Base-by-base conservation (phyloP, 192 early-diverging fungal genomes). In the Diversispora epigaea region DNA sequence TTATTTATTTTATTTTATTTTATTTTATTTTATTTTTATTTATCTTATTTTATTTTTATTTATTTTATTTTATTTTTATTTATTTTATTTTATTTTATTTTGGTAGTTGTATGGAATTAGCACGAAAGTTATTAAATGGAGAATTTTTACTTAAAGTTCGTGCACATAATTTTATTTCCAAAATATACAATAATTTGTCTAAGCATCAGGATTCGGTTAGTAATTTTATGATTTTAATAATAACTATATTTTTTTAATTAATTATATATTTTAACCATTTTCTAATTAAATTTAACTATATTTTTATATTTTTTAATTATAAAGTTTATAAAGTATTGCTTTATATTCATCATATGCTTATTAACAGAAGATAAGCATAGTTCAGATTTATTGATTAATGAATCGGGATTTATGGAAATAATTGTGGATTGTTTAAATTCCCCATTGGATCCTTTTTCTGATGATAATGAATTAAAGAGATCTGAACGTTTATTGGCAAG, bases 301-400 rank as follows among this genome's bases (percentile, higher is more conserved):
- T 41, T 39, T n/a, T 22, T 32, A 52, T 54, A 19, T 50, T 0
- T 50, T 12, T 50, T 50, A 50, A 12, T 71, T 58, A 41, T 57
- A 3, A 46, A 73, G 71, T 73, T 73, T 21, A 45, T 73, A 47
- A 9, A 15, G 47, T 73, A 57, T 44, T 73, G 45, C 14, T 61
- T 61, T 73, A 9, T 43, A 11, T 73, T 73, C 19, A 61, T 73
- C 15, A 61, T 73, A 22, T 73, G 71, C 21, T 61, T 73, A 2
- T 32, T 73, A 4, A 61, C 61, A 7, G 58, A 73, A 46, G 71
- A 73, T 8, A 60, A 60, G 19, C 56, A 73, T 57, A 61, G 25
- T 19, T 25, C 58, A 17, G 43, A 44, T 4, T 61, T 22, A 56
- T 61, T 73, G 22, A 46, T 61, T 25, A 9, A 19, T 3, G 47